Conservation (phyloP, 495 filamentous ascomycete species). For the Sabuloglossum arenarium region DNA sequence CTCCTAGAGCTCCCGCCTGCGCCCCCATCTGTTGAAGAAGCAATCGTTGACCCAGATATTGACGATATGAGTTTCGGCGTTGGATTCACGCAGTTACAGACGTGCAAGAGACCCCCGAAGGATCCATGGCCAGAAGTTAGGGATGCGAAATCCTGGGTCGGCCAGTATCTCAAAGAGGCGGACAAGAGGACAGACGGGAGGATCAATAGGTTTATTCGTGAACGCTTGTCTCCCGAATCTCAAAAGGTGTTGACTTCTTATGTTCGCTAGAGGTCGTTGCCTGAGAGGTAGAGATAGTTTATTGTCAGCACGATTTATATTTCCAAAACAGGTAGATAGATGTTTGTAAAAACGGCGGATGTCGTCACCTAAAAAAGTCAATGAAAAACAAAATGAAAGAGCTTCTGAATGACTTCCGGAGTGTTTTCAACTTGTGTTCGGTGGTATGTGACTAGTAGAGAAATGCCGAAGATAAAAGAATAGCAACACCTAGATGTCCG, state of each 20-base stretch:
- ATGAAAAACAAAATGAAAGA: too few species aligned
- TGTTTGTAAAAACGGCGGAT: too few species aligned
- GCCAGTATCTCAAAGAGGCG: constrained; percentile 42
- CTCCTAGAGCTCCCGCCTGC: constrained; percentile 72
- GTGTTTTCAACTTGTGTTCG: too few species aligned
- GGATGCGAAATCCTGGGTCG: constrained; percentile 64
- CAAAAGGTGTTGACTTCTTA: background rate
- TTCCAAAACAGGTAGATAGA: too few species aligned
- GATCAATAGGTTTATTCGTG: background rate
- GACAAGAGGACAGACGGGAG: constrained; percentile 31
- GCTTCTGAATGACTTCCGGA: too few species aligned
- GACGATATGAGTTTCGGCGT: constrained; percentile 90
- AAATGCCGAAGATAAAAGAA: too few species aligned
- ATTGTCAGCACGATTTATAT: too few species aligned
- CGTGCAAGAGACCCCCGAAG: constrained; percentile 43
- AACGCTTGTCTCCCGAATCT: background rate
- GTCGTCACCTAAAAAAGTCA: too few species aligned
- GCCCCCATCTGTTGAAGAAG: constrained; percentile 48
- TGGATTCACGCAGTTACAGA: constrained; percentile 79
- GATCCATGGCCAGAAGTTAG: constrained; percentile 69
- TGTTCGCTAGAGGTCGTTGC: background rate
- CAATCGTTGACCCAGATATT: constrained; percentile 64
- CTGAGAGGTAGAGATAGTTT: too few species aligned
- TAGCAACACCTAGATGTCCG: too few species aligned
- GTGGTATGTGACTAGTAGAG: too few species aligned